Conservation (phyloP, 75 land plant genomes). For the Larix kaempferi region DNA sequence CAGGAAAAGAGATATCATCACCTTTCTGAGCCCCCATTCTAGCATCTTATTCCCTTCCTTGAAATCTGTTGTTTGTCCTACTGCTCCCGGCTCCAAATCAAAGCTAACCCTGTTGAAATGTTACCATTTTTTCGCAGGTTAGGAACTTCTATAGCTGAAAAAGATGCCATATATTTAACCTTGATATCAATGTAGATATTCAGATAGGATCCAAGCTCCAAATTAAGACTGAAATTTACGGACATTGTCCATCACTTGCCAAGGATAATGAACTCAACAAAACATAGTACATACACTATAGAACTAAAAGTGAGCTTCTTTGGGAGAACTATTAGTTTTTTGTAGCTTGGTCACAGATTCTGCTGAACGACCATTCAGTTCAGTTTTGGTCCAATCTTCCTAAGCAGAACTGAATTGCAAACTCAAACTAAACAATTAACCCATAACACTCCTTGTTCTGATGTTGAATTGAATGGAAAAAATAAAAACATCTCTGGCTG, state of each 20-base stretch:
- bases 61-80: slow-evolving; percentile 90
- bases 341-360: neutral
- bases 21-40: slow-evolving; percentile 94
- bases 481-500: neutral
- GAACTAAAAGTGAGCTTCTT: no score
- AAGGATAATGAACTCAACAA: neutral
- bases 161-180: neutral
- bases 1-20: slow-evolving; percentile 5
- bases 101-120: slow-evolving; percentile 66
- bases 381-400: neutral
- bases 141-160: neutral
- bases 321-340: neutral
- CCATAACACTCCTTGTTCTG: neutral
- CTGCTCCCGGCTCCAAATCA: slow-evolving; percentile 84
- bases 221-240: neutral
- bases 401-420: neutral
- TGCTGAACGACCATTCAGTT: neutral
- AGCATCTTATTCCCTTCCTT: slow-evolving; percentile 73
- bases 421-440: neutral
- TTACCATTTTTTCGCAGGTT: neutral
- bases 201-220: neutral
- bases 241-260: neutral
- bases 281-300: neutral
- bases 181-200: neutral
- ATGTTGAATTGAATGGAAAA: neutral